A percentile compares a stretch with the other conserved stretches of the same genome.
Conservation (phyloP, 108 stramenopile species). For the Nannochloropsis granulata region DNA sequence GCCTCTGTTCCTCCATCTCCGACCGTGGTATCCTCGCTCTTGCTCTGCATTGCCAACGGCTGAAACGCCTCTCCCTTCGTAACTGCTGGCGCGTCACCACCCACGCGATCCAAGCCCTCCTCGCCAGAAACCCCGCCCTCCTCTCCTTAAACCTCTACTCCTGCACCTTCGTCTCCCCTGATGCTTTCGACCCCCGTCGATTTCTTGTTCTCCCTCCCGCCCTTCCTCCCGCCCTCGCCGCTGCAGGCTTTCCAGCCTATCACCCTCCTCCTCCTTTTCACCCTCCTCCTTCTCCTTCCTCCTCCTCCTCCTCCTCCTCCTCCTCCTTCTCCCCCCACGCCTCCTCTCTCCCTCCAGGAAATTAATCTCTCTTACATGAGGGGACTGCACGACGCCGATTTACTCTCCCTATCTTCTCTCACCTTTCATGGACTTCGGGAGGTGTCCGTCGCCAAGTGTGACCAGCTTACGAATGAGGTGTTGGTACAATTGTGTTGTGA, state of each 20-base stretch:
- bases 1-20: neutral
- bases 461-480: neutral
- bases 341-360: neutral
- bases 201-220: neutral
- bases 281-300: neutral
- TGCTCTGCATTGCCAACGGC: neutral
- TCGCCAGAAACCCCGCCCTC: neutral
- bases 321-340: neutral
- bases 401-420: neutral
- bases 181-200: neutral
- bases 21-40: neutral
- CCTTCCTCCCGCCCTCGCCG: neutral
- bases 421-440: neutral
- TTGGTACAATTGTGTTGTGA: neutral
- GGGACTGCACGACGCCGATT: neutral
- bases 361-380: neutral
- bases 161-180: neutral
- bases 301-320: neutral
- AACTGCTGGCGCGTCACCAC: neutral
- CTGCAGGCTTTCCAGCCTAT: too few relatives aligned
- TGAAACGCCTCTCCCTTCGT: neutral
- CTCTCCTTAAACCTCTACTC: neutral
- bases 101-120: neutral
- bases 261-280: neutral
- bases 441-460: neutral